phyloP scores from a whole-genome alignment of 371 early-diverging fungal genomes.

The Cokeromyces recurvatus region DNA sequence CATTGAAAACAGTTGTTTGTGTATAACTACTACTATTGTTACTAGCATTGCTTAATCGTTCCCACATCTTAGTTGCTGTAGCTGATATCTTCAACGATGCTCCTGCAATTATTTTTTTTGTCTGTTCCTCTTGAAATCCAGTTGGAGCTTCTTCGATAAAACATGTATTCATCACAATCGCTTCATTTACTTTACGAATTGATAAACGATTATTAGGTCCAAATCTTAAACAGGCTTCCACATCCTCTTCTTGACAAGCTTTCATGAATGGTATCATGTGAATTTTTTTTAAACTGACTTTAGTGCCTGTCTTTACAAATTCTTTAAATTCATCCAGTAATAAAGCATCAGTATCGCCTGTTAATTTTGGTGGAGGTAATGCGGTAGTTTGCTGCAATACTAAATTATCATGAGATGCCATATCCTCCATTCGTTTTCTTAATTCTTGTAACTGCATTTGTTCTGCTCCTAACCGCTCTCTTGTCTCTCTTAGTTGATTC shows the following conservation, averaged over 20 bases:
- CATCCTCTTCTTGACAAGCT: slow-evolving; percentile 81
- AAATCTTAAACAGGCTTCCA: slow-evolving; percentile 86
- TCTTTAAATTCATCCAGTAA: slow-evolving; percentile 78
- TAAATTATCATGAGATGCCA: too few relatives aligned
- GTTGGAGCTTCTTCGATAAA: slow-evolving; percentile 67
- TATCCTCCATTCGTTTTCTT: slow-evolving; percentile 62
- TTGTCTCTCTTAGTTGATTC: slow-evolving; percentile 64
- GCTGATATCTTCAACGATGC: slow-evolving; percentile 42
- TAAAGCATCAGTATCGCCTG: slow-evolving; percentile 42
- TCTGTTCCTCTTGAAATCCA: slow-evolving; percentile 72
- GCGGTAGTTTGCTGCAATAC: slow-evolving; percentile 10
- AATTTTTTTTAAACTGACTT: slow-evolving; percentile 62
- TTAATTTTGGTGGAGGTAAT: slow-evolving; percentile 7
- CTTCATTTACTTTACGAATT: slow-evolving; percentile 81
- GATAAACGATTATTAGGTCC: slow-evolving; percentile 82
- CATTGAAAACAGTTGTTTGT: slow-evolving; percentile 50
- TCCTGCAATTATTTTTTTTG: slow-evolving; percentile 34
- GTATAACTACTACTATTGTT: slow-evolving; percentile 32
- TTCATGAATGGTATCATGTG: slow-evolving; percentile 78
- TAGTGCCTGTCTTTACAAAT: slow-evolving; percentile 63
- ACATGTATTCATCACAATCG: slow-evolving; percentile 77
- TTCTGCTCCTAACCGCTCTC: slow-evolving; percentile 64
- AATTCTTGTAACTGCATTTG: slow-evolving; percentile 77
- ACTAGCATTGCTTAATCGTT: slow-evolving; percentile 32
- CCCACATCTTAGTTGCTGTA: slow-evolving; percentile 63